Evolutionary conservation across 2,329 filamentous ascomycete species (phyloP), one percentile per base, ranked within the genome.

Genomic region (Penicillium sp.): DNA sequence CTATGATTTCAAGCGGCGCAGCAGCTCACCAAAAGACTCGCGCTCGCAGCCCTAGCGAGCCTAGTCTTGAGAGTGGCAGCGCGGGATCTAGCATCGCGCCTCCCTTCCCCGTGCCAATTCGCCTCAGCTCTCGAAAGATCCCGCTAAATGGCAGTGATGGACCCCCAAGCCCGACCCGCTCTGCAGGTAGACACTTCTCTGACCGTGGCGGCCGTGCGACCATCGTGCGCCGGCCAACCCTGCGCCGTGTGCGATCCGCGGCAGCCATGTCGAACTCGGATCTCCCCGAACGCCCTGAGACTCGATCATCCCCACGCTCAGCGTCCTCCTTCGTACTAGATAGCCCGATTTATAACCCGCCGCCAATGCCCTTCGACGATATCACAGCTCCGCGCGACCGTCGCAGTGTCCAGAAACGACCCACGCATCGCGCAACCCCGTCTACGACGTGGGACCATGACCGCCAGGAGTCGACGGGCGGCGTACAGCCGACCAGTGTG

Each of bases 81-180:
- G 67, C 67, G 54, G 69, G 69, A 28, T 74, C 73, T n/a, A 74
- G 70, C 37, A 70, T 72, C 53, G 67, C 71, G 54, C 93, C 95
- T 31, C 95, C 95, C 0, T 97, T 96, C 79, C 93, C 95, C 0
- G 96, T 99, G 6, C 95, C 95, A 0, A 89, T 88, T 3, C 84
- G 95, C 58, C 90, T 91, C 34, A 98, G 94, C 76, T 99, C 93
- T 5, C 87, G 92, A 60, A 88, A 89, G 69, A 84, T 88, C 22
- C 85, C 87, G 0, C 76, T 87, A 60, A 88, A 84, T 65, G 80
- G 84, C 53, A 92, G 90, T 72, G 92, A 96, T 63, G 90, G 90
- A 3, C 88, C 87, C 42, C 84, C 87, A 63, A 96, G 91, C 71
- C 92, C 92, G 1, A 92, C 89, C 0, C 82, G 83, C 20, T 83